Conservation (phyloP, 1,139 yeast genomes). For the Pichia sp. region DNA sequence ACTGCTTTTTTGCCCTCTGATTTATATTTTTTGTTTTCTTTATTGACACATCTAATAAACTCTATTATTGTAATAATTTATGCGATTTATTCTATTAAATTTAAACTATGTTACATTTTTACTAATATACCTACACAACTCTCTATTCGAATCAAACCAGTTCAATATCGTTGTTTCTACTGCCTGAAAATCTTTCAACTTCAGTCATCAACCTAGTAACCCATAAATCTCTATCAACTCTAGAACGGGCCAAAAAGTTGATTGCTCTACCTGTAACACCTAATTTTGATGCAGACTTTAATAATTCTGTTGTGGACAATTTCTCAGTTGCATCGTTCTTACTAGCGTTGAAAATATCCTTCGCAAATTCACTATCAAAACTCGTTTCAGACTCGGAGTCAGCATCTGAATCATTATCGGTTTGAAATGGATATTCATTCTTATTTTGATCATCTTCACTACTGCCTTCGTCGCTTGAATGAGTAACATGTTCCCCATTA, state of each 20-base stretch:
- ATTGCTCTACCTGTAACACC: constrained; percentile 69
- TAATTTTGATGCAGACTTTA: constrained; percentile 47
- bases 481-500: background rate
- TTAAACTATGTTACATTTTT: too few relatives aligned
- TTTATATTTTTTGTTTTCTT: too few relatives aligned
- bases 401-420: constrained; percentile 11
- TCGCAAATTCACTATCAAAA: background rate
- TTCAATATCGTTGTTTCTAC: constrained; percentile 24
- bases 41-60: too few relatives aligned
- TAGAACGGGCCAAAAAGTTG: constrained; percentile 76
- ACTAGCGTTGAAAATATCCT: background rate
- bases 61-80: too few relatives aligned
- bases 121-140: too few relatives aligned
- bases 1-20: too few relatives aligned
- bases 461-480: constrained; percentile 1
- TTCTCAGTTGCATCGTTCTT: background rate
- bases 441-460: constrained; percentile 16
- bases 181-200: constrained; percentile 52
- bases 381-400: background rate
- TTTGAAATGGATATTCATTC: constrained; percentile 7
- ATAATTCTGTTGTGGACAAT: constrained; percentile 4
- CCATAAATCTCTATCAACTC: constrained; percentile 87
- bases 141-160: constrained; percentile 13
- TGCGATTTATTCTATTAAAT: too few relatives aligned
- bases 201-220: constrained; percentile 62